Conservation (phyloP, 257 asterid genomes). For the Misopates orontium region DNA sequence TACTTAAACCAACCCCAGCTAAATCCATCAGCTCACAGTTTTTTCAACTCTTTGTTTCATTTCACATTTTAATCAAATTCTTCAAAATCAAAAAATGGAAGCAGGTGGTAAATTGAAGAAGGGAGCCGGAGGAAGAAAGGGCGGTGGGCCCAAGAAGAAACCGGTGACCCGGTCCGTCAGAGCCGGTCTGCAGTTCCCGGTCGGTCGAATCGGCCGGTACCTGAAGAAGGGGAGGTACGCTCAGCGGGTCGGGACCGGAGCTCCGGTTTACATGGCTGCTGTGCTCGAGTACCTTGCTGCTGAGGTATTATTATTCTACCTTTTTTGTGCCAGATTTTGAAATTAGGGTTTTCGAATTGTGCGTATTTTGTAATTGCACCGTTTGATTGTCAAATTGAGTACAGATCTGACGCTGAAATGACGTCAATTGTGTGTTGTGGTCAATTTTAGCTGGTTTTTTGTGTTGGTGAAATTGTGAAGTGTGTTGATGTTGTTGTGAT, state of each 20-base stretch:
- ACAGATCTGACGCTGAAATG: too few relatives aligned
- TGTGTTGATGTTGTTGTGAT: too few relatives aligned
- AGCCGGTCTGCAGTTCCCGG: conserved; percentile 64
- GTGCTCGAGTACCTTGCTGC: conserved; percentile 55
- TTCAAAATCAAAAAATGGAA: conserved; percentile 14
- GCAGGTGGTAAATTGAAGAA: conserved; percentile 21
- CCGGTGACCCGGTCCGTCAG: conserved; percentile 33
- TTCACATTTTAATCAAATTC: background rate
- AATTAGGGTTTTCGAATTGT: background rate
- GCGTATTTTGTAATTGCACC: too few relatives aligned
- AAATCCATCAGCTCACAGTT: background rate
- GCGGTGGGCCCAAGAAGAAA: conserved; percentile 32
- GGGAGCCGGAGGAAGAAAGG: conserved; percentile 30
- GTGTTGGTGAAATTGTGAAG: too few relatives aligned
- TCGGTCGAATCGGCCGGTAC: conserved; percentile 54
- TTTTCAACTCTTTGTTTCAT: background rate
- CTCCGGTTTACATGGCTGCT: conserved; percentile 59
- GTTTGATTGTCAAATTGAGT: too few relatives aligned
- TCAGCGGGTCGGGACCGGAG: conserved; percentile 49
- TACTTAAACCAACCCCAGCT: conserved; percentile 19
- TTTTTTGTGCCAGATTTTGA: background rate
- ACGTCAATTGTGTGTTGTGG: too few relatives aligned
- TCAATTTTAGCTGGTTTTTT: too few relatives aligned
- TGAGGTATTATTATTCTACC: conserved; percentile 25
- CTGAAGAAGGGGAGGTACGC: conserved; percentile 51